phyloP scores from a whole-genome alignment of 257 asterid species.

The Nicotiana benthamiana region DNA sequence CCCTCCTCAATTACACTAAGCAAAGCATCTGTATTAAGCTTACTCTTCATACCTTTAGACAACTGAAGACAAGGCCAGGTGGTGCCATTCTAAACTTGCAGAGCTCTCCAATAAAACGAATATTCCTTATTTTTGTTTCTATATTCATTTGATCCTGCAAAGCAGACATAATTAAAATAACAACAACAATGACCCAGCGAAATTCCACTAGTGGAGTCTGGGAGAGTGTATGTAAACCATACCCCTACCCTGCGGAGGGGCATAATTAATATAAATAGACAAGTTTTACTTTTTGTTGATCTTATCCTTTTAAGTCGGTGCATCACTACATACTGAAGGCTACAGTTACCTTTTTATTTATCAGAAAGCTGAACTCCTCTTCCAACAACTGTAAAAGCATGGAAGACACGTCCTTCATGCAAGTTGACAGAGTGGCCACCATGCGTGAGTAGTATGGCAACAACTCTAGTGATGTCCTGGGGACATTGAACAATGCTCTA shows the following conservation, averaged over 20 bases:
- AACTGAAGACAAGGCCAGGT: conserved; percentile 77
- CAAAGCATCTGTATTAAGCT: neutral
- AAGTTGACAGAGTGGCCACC: conserved; percentile 90
- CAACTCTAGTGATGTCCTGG: conserved; percentile 92
- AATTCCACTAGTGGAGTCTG: no score
- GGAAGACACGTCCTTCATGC: conserved; percentile 90
- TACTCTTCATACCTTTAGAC: conserved; percentile 64
- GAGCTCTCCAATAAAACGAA: conserved; percentile 95
- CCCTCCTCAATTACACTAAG: neutral
- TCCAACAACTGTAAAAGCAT: conserved; percentile 91
- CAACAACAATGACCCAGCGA: no score
- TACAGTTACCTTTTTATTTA: conserved; percentile 75
- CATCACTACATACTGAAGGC: conserved; percentile 2
- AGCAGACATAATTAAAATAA: conserved; percentile 9
- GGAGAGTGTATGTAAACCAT: no score
- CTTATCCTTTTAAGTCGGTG: neutral
- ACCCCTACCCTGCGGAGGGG: no score
- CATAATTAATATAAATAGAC: conserved; percentile 9
- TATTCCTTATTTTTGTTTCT: conserved; percentile 92
- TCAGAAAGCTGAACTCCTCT: conserved; percentile 86
- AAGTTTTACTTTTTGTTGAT: neutral
- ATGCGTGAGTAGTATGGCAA: conserved; percentile 95
- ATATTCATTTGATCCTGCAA: conserved; percentile 98
- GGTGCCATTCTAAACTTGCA: conserved; percentile 96
- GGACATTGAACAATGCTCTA: conserved; percentile 93